phyloP scores from a whole-genome alignment of 169 alveolate genomes.

The Eimeria necatrix region DNA sequence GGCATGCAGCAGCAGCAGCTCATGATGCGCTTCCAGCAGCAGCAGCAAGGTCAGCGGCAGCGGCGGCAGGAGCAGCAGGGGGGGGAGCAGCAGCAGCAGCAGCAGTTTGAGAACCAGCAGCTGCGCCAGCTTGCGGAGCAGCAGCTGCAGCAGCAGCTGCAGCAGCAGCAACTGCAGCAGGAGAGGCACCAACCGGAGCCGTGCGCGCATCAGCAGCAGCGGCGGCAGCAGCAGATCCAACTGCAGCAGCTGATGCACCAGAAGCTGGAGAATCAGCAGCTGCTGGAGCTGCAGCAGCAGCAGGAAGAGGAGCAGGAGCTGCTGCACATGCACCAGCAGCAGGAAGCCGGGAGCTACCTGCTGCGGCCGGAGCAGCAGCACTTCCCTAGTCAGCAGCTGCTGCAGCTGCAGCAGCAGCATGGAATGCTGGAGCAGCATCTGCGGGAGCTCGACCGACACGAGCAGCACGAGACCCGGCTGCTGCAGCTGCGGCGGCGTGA shows the following conservation, averaged over 20 bases:
- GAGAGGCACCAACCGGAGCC: neutral
- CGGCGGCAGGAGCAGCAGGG: neutral
- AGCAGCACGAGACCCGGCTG: too few species aligned
- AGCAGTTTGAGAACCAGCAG: neutral
- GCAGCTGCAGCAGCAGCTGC: slow-evolving; percentile 25
- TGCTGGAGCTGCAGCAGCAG: neutral
- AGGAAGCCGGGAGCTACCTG: neutral
- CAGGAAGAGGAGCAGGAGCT: neutral
- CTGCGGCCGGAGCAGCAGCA: neutral
- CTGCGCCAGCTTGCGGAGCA: neutral
- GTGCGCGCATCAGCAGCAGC: slow-evolving; percentile 5
- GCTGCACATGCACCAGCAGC: neutral
- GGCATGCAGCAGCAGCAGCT: slow-evolving; percentile 15
- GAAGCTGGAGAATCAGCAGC: neutral
- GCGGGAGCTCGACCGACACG: too few species aligned
- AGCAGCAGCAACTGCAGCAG: neutral
- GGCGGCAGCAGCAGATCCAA: neutral
- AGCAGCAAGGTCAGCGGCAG: neutral
- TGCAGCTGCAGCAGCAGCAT: neutral
- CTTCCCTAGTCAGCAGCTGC: neutral
- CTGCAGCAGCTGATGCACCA: neutral
- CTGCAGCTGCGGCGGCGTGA: too few species aligned
- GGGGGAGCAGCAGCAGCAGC: neutral
- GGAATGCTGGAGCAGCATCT: too few species aligned
- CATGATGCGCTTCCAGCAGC: neutral